Conservation (phyloP, 805 yeast genomes). For the Yamadazyma kitorensis region DNA sequence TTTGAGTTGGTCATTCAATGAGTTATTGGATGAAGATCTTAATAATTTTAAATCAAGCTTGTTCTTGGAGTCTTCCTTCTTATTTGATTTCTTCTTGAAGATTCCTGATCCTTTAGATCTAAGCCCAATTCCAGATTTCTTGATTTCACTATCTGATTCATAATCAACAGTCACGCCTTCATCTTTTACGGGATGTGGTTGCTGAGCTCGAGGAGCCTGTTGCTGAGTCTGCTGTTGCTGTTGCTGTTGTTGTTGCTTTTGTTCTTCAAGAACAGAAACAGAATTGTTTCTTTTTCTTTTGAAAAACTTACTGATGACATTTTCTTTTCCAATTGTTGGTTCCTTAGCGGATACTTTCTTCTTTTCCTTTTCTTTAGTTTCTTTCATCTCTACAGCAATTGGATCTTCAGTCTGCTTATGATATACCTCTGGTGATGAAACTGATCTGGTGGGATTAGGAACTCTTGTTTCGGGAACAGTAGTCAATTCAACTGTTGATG, state of each 20-base stretch:
- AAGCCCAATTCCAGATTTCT: slow-evolving; percentile 2
- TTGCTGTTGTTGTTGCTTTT: background rate
- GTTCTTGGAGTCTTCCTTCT: slow-evolving; percentile 13
- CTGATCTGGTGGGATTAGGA: slow-evolving; percentile 21
- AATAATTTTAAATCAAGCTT: slow-evolving; percentile 13
- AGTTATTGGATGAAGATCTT: slow-evolving; percentile 8
- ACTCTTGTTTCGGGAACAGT: slow-evolving; percentile 19
- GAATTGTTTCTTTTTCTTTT: slow-evolving; percentile 30
- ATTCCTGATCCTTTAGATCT: slow-evolving; percentile 10
- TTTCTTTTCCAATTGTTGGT: slow-evolving; percentile 28
- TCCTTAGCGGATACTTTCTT: slow-evolving; percentile 12
- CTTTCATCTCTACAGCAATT: slow-evolving; percentile 1
- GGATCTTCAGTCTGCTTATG: slow-evolving; percentile 1
- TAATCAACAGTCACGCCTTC: slow-evolving; percentile 25
- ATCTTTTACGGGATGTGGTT: background rate
- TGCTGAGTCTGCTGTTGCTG: background rate
- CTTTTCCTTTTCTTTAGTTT: slow-evolving; percentile 3
- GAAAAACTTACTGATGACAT: slow-evolving; percentile 40
- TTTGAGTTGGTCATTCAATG: slow-evolving; percentile 10
- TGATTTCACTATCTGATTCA: slow-evolving; percentile 19
- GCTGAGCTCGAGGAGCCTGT: background rate
- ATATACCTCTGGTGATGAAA: slow-evolving; percentile 35
- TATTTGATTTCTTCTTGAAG: slow-evolving; percentile 17
- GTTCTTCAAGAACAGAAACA: slow-evolving; percentile 4
- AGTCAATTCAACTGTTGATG: slow-evolving; percentile 28